These are phyloP conservation scores for Pichia sp. DNA, from an alignment of 1,139 yeast species.

Conservation along the genomic window DNA sequence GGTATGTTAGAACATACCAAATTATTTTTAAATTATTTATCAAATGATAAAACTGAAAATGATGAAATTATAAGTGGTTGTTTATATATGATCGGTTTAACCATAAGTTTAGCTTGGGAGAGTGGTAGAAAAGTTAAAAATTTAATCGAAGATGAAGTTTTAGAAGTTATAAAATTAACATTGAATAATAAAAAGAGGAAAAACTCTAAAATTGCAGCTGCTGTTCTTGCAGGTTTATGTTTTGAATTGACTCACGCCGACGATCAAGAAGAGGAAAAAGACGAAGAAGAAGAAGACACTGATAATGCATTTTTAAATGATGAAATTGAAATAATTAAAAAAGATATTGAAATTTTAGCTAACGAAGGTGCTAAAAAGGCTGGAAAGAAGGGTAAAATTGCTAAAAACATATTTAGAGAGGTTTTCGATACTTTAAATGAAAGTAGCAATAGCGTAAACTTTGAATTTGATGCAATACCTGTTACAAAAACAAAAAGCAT, in stretches of 20 bases:
- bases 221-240: conserved; percentile 54
- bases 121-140: conserved; percentile 27
- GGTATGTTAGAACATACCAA: conserved; percentile 43
- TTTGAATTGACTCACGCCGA: conserved; percentile 57
- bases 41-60: conserved; percentile 2
- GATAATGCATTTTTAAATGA: conserved; percentile 26
- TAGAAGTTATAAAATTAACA: conserved; percentile 6
- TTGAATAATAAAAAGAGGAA: conserved; percentile 4
- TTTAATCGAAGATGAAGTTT: conserved; percentile 32
- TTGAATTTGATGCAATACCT: conserved; percentile 30
- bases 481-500: conserved; percentile 51
- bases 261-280: conserved; percentile 10
- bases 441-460: conserved; percentile 30
- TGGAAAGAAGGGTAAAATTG: conserved; percentile 57
- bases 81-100: conserved; percentile 42
- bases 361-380: conserved; percentile 50
- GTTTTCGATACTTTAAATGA: conserved; percentile 40
- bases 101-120: conserved; percentile 38
- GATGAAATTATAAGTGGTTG: conserved; percentile 37
- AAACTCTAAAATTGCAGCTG: conserved; percentile 37
- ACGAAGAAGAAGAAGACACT: conserved; percentile 25
- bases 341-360: conserved; percentile 41
- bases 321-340: conserved; percentile 37
- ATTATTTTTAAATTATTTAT: conserved; percentile 28
- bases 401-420: conserved; percentile 59